Conservation (phyloP, 306 rosid genomes). For the Dryas alaskensis region DNA sequence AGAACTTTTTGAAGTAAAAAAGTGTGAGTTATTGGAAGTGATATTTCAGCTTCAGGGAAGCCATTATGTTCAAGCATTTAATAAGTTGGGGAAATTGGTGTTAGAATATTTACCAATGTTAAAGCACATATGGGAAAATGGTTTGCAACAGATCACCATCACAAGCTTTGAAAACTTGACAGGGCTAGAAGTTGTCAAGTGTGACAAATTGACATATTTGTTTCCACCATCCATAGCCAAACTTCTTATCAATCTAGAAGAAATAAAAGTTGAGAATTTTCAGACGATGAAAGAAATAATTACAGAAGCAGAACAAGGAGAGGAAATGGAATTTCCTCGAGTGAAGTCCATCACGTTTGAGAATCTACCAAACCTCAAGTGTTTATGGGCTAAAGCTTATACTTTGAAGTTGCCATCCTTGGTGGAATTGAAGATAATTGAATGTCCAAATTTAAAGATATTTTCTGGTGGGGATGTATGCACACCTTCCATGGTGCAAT, state of each 20-base stretch:
- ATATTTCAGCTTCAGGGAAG: no score
- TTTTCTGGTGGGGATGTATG: neutral
- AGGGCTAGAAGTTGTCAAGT: fast-evolving
- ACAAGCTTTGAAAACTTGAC: neutral
- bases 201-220: neutral
- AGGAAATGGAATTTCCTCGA: neutral
- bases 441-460: neutral
- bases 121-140: neutral
- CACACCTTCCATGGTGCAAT: neutral
- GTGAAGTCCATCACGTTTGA: neutral
- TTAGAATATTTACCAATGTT: neutral
- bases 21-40: no score
- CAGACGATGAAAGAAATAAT: neutral
- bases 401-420: neutral
- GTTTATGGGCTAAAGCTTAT: neutral
- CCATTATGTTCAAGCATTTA: neutral
- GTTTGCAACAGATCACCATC: neutral
- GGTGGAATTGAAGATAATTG: neutral
- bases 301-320: neutral
- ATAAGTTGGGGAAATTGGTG: neutral
- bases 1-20: no score
- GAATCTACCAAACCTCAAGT: neutral
- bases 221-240: neutral
- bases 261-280: neutral
- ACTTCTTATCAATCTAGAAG: neutral